Evolutionary conservation across 169 alveolate species (phyloP).

Genomic region (Cryptosporidium sp.): DNA sequence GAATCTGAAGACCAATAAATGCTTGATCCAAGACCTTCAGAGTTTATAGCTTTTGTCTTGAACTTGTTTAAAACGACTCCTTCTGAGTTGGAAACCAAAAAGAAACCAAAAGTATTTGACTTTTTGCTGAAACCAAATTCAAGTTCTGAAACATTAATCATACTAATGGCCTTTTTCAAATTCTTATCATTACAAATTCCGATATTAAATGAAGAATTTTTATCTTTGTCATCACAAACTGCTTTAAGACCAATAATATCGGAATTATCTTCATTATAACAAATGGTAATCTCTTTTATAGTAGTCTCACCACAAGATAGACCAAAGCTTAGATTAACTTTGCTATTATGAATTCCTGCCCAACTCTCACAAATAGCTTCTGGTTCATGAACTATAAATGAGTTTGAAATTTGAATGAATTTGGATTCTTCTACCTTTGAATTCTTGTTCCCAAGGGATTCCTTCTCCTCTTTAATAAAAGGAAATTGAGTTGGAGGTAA

Average conservation of each 20-base stretch:
- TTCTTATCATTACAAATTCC: conserved; percentile 17
- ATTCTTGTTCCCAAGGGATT: background rate
- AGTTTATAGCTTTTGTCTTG: background rate
- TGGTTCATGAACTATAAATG: background rate
- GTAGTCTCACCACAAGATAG: conserved; percentile 30
- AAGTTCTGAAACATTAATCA: background rate
- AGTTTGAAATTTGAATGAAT: background rate
- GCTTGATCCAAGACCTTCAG: conserved; percentile 49
- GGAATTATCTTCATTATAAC: background rate
- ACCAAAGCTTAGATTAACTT: conserved; percentile 14
- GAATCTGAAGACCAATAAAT: conserved; percentile 36
- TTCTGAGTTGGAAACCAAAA: conserved; percentile 20
- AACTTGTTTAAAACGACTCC: conserved; percentile 17
- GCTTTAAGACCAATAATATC: conserved; percentile 41
- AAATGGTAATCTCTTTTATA: background rate
- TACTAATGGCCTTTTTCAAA: background rate
- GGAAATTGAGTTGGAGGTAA: conserved; percentile 47
- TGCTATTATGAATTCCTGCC: conserved; percentile 23
- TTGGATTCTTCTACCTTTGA: background rate
- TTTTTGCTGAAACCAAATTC: conserved; percentile 58
- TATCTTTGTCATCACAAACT: conserved; percentile 8
- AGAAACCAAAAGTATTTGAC: conserved; percentile 29
- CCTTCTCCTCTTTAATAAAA: conserved; percentile 6
- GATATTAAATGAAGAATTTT: conserved; percentile 21
- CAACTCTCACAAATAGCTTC: conserved; percentile 22